Conservation (phyloP, 2,329 filamentous ascomycete genomes). For the Microcyclospora pomicola region DNA sequence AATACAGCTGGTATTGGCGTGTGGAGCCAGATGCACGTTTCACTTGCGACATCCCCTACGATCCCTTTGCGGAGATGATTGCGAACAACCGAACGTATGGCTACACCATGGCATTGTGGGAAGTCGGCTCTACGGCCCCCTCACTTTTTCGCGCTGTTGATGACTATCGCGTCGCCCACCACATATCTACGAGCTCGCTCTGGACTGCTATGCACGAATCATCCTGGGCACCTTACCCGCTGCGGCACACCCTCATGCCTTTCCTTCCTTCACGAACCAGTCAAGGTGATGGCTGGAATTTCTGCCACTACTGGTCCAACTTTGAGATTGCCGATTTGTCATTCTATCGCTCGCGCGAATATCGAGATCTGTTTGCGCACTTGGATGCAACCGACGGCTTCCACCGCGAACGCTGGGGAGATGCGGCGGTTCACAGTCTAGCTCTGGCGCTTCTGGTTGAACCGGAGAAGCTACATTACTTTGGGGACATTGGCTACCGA, state of each 20-base stretch:
- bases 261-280: slow-evolving; percentile 2
- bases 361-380: slow-evolving; percentile 36
- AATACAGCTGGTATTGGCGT: slow-evolving; percentile 47
- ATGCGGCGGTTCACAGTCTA: slow-evolving; percentile 40
- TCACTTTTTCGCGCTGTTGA: slow-evolving; percentile 36
- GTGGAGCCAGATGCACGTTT: slow-evolving; percentile 47
- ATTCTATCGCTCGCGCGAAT: slow-evolving; percentile 37
- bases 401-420: slow-evolving; percentile 34
- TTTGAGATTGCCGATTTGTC: slow-evolving; percentile 38
- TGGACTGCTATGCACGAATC: slow-evolving; percentile 6
- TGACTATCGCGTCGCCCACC: slow-evolving; percentile 28
- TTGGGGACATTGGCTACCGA: slow-evolving; percentile 28
- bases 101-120: slow-evolving; percentile 39
- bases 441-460: slow-evolving; percentile 42
- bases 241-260: slow-evolving; percentile 29
- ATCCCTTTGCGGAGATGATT: slow-evolving; percentile 24
- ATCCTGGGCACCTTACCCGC: slow-evolving; percentile 13
- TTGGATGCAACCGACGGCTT: slow-evolving; percentile 37
- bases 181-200: neutral
- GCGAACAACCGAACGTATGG: slow-evolving; percentile 27
- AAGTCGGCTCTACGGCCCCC: slow-evolving; percentile 31
- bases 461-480: slow-evolving; percentile 38
- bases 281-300: slow-evolving; percentile 32
- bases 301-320: slow-evolving; percentile 38
- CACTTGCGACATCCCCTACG: slow-evolving; percentile 34